Base-by-base conservation (phyloP, 1,139 yeast genomes). In the Hansenula sp. region DNA sequence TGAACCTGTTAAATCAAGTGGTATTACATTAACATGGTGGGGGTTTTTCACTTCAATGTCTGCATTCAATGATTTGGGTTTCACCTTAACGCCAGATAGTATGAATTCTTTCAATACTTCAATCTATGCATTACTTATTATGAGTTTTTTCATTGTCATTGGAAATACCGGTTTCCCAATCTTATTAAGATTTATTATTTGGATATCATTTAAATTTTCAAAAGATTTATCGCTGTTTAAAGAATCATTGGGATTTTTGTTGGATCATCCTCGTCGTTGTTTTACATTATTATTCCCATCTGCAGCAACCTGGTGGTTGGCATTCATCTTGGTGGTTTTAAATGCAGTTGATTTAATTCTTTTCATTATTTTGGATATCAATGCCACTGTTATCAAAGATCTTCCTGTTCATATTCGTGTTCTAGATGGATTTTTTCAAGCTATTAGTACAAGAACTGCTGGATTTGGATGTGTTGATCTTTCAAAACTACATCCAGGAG, bases 221-320 rank as follows among this genome's bases (percentile, higher is more conserved):
- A 83, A 75, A 29, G 87, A 82, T 1, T 61, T 81, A 30, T 81
- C 90, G 28, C 68, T 74, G 61, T 69, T 68, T 46, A 75, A 75
- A 44, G 97, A 92, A 57, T 84, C 95, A 9, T 65, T 90, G 20
- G 94, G 89, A 1, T 92, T 94, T 54, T 63, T 92, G 42, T 69
- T 92, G 37, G 97, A 90, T 52, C 98, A 92, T 59, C 99, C 99
- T 1, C 80, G 99, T 55, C 84, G 99, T 56, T 92, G 98, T 60
- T 92, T 92, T 59, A 90, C 97, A 1, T 66, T 92, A 45, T 67
- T 94, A 40, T 92, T 92, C 57, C 98, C 98, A 0, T 75, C 92
- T 3, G 79, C 82, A 1, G 95, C 97, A 3, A 92, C 98, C 0
- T 89, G 96, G 96, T 88, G 96, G 96, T 70, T 92, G 36, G 71